These are phyloP conservation scores for Cercospora beticola DNA, from an alignment of 2,329 filamentous ascomycete species.

Conservation along the genomic window DNA sequence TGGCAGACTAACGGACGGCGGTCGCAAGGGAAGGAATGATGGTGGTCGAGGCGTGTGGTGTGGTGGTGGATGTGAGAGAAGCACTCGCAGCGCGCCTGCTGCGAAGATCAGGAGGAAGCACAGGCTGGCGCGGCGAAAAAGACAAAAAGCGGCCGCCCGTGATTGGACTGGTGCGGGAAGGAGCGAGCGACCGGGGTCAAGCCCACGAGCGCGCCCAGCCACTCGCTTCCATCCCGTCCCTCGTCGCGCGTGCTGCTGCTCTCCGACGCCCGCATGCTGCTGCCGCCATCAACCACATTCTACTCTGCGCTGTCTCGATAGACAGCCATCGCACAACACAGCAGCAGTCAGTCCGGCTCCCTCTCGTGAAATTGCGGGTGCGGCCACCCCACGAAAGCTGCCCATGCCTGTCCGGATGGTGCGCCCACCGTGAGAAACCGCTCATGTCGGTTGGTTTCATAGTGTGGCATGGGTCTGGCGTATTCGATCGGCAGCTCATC, in stretches of 20 bases:
- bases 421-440: background rate
- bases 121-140: background rate
- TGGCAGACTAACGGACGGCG: background rate
- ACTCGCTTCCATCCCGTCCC: background rate
- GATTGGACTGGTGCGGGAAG: background rate
- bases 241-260: background rate
- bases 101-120: background rate
- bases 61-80: background rate
- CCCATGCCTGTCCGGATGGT: background rate
- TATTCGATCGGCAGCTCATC: background rate
- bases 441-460: background rate
- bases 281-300: background rate
- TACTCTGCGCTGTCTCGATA: background rate
- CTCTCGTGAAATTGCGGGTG: background rate
- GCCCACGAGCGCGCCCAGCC: background rate
- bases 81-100: background rate
- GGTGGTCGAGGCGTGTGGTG: background rate
- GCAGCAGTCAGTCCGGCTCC: background rate
- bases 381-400: background rate
- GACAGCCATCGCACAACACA: too few relatives aligned
- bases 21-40: slow-evolving; percentile 4
- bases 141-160: background rate
- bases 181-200: background rate
- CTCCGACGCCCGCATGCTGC: background rate
- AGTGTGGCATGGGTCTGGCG: background rate